Conservation (phyloP, 108 stramenopile species). For the Fistulifera solaris region DNA sequence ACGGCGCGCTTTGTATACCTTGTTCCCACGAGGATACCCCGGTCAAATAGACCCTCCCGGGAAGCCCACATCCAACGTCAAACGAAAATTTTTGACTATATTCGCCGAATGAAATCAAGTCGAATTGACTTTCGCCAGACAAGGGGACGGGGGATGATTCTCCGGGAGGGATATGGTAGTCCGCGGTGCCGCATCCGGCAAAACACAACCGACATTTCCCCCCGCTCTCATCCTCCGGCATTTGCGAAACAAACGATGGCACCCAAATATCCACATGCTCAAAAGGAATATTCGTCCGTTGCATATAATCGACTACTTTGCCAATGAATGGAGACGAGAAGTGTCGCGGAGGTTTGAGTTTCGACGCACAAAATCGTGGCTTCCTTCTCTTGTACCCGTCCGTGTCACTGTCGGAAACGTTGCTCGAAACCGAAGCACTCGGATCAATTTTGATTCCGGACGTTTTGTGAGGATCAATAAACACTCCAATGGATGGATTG, state of each 20-base stretch:
- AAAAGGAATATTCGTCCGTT: slow-evolving; percentile 64
- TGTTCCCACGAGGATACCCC: slow-evolving; percentile 83
- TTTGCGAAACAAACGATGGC: slow-evolving; percentile 43
- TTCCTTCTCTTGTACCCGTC: not conserved
- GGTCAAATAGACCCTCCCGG: slow-evolving; percentile 71
- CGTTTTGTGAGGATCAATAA: slow-evolving; percentile 38
- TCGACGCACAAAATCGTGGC: not conserved
- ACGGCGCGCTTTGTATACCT: slow-evolving; percentile 73
- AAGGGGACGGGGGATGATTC: slow-evolving; percentile 19
- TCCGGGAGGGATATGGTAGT: slow-evolving; percentile 27
- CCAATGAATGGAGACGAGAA: slow-evolving; percentile 68
- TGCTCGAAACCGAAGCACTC: not conserved
- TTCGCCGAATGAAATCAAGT: slow-evolving; percentile 71
- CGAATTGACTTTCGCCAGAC: slow-evolving; percentile 49
- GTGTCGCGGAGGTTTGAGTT: slow-evolving; percentile 12
- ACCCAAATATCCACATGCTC: slow-evolving; percentile 85
- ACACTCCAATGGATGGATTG: slow-evolving; percentile 68
- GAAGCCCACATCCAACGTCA: slow-evolving; percentile 75
- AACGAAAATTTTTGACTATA: slow-evolving; percentile 83
- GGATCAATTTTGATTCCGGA: not conserved
- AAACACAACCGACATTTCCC: slow-evolving; percentile 57
- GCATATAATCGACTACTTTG: slow-evolving; percentile 53
- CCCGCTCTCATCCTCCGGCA: slow-evolving; percentile 1
- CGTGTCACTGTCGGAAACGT: not conserved
- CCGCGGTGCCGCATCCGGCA: slow-evolving; percentile 62